Evolutionary conservation across 306 rosid species (phyloP), one percentile per base, ranked within the genome.

Genomic region (Luffa aegyptiaca): DNA sequence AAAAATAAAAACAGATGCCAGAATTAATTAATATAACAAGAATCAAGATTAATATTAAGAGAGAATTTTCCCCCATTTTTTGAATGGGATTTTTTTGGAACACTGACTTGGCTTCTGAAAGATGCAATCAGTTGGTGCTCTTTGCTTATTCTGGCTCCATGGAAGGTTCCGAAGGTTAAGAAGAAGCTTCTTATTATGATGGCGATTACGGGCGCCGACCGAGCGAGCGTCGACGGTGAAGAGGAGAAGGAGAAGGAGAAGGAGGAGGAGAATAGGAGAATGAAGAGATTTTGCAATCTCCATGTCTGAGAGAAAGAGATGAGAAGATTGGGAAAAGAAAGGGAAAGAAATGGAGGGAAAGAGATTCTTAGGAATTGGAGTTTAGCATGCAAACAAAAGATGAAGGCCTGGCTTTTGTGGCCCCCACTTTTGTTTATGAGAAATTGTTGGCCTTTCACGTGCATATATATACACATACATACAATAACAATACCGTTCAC

Each of bases 401-500:
- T 79, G 90, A 88, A 90, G 87, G 86, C 89, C 90, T 86, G 93
- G 87, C 88, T 76, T 80, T 56, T 80, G 89, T 88, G 88, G 72
- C 48, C 96, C 97, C 93, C 89, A 90, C 92, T 13, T 16, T 79
- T 65, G 82, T 90, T 96, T 93, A 92, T 94, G 93, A 86, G 86
- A 83, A 88, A 90, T 90, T 92, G 91, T 91, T 94, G 96, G 91
- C 84, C 94, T 79, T 91, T 86, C 90, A 86, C 88, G 86, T 86
- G 90, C 86, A 85, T 21, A 45, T 21, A 55, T 16, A 33, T 73
- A 44, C 21, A 6, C 39, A 73, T 8, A 16, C 17, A 44, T 3
- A 39, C 42, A 26, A 26, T 26, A 26, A 26, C 31, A 26, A 26
- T 26, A 0, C 31, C 31, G 31, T 0, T 26, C 31, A 26, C 31